Evolutionary conservation across 352 stramenopile species (phyloP), one percentile per base, ranked within the genome.

Genomic region (Stramenopiles sp.): DNA sequence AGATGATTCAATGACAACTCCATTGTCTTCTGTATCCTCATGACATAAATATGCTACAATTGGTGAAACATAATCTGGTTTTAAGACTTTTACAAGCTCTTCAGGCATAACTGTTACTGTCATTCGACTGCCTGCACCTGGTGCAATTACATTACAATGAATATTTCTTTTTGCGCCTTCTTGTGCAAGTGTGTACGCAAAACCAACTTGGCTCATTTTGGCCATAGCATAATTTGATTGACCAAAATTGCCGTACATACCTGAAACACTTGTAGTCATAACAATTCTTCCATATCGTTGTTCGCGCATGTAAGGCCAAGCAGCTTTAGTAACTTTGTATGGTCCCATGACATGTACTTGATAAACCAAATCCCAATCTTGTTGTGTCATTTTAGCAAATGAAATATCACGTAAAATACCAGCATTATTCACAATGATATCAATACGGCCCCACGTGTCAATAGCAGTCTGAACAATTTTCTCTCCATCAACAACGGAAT

Each of bases 391-490:
- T 74, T 90, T 90, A 20, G 86, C 84, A 78, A 95, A 93, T 29
- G 87, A 90, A 81, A 91, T 86, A 87, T 94, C 83, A 79, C 93
- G 86, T 84, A 98, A 83, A 83, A 98, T 94, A 6, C 91, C 93
- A 7, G 94, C 94, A 84, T 98, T 98, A 86, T 97, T 97, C 65
- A 97, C 84, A 6, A 97, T 81, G 43, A 96, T 89, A 81, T 97
- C 93, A 74, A 95, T 86, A 6, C 87, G 84, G 0, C 90, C 92
- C 84, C 86, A 95, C 79, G 92, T 90, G 78, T 91, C 82, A 78
- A 94, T 80, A 20, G 89, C 89, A n/a, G 86, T 87, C n/a, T 92
- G 81, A 78, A 94, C 89, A 38, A 94, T 87, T 32, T 88, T 89
- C 43, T 87, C 86, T 0, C 89, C 89, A 6, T 90, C 73, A 20